Percentiles rank a stretch among this genome's conserved stretches.
Conservation (phyloP, 2,329 filamentous ascomycete genomes). For the Trichoderma breve region DNA sequence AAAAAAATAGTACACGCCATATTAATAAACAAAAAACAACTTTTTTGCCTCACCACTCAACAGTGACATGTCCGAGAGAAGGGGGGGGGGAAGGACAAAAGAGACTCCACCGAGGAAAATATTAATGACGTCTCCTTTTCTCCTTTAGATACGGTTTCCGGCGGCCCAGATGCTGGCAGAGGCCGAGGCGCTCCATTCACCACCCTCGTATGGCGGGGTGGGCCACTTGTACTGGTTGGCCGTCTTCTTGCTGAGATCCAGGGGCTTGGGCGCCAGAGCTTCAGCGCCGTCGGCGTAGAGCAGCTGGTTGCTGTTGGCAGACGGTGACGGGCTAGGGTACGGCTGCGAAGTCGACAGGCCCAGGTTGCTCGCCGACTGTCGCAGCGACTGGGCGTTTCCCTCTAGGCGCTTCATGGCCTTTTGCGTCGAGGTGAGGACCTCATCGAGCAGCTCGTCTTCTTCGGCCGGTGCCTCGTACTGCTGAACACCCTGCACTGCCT, state of each 20-base stretch:
- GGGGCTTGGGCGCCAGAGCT: constrained; percentile 64
- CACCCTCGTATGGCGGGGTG: constrained; percentile 91
- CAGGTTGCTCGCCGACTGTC: constrained; percentile 64
- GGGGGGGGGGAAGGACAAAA: constrained; percentile 4
- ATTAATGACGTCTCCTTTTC: constrained; percentile 25
- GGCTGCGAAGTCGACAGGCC: constrained; percentile 51
- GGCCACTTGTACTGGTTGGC: constrained; percentile 72
- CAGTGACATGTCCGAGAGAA: constrained; percentile 25
- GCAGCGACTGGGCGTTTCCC: constrained; percentile 40
- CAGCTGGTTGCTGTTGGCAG: constrained; percentile 76
- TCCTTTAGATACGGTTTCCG: constrained; percentile 56
- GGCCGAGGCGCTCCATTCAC: constrained; percentile 83
- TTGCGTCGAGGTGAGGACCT: constrained; percentile 76
- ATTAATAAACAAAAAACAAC: constrained; percentile 13
- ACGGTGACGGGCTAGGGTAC: constrained; percentile 68
- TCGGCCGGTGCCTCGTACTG: constrained; percentile 95
- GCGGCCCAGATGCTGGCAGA: constrained; percentile 78
- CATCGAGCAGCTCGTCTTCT: constrained; percentile 92
- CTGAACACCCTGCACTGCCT: constrained; percentile 70
- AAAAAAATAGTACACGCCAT: constrained; percentile 18
- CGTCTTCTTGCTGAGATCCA: constrained; percentile 63
- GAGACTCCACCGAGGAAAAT: not conserved
- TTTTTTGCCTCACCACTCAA: constrained; percentile 25
- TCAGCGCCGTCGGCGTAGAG: constrained; percentile 68
- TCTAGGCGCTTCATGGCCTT: constrained; percentile 71